phyloP scores from a whole-genome alignment of 169 alveolate species.

The Theileria annulata region DNA sequence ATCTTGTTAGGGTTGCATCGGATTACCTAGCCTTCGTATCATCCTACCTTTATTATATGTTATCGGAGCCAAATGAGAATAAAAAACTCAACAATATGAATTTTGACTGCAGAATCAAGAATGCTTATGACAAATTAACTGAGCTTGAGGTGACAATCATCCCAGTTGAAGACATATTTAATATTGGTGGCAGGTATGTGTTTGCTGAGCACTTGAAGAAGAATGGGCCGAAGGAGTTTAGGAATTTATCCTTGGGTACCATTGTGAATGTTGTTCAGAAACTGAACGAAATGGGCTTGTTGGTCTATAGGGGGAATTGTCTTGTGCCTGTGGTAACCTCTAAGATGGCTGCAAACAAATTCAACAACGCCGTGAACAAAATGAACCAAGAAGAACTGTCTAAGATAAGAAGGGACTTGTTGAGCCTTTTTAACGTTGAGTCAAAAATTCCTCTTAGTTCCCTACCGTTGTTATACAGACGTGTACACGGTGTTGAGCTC shows the following conservation, averaged over 20 bases:
- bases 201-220: constrained; percentile 69
- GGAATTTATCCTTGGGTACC: constrained; percentile 68
- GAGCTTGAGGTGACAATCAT: constrained; percentile 9
- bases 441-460: constrained; percentile 33
- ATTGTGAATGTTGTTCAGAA: constrained; percentile 70
- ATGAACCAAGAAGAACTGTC: neutral
- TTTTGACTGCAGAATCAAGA: neutral
- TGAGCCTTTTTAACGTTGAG: neutral
- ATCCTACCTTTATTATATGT: neutral
- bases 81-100: neutral
- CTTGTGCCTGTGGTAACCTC: constrained; percentile 72
- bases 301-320: constrained; percentile 64
- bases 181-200: constrained; percentile 70
- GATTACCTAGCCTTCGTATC: constrained; percentile 22
- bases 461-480: constrained; percentile 67
- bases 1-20: constrained; percentile 11
- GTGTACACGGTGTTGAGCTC: constrained; percentile 54
- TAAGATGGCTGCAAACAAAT: constrained; percentile 31
- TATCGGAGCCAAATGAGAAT: neutral
- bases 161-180: constrained; percentile 21
- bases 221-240: constrained; percentile 67
- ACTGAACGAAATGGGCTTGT: constrained; percentile 61
- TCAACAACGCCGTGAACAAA: neutral
- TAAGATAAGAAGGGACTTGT: neutral
- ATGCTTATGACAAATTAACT: neutral